Percentiles rank a stretch among this genome's conserved stretches.
Evolutionary conservation across 176 grass and related monocot species (phyloP).

Genomic region (Luzula sylvatica): DNA sequence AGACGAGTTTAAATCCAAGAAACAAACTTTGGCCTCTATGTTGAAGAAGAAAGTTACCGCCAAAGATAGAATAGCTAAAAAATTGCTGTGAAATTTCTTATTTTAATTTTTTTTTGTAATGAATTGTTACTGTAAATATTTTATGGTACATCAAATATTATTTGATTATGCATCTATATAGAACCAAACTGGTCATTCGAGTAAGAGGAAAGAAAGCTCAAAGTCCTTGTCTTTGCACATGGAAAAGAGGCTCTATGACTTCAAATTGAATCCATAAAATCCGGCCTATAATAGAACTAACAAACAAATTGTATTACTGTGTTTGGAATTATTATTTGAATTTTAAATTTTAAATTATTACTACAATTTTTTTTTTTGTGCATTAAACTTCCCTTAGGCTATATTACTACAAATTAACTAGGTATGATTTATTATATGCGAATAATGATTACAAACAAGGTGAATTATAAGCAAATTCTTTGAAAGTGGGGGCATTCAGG

Average conservation of each 20-base stretch:
- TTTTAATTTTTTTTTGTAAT: background rate
- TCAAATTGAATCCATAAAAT: constrained; percentile 9
- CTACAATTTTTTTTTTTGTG: too few relatives aligned
- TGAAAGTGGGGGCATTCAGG: constrained; percentile 4
- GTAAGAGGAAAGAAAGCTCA: constrained; percentile 3
- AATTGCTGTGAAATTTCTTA: constrained; percentile 34
- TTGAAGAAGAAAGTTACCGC: constrained; percentile 77
- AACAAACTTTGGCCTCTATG: constrained; percentile 66
- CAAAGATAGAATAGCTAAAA: constrained; percentile 74
- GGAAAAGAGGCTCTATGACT: background rate
- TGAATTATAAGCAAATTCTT: constrained; percentile 6
- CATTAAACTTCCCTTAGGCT: too few relatives aligned
- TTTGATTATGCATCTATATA: constrained; percentile 16
- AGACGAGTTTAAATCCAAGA: constrained; percentile 36
- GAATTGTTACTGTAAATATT: constrained; percentile 11
- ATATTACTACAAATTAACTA: too few relatives aligned
- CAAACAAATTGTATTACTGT: background rate
- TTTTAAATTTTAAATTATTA: too few relatives aligned
- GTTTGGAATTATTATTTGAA: background rate
- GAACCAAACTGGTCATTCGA: background rate
- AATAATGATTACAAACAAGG: too few relatives aligned
- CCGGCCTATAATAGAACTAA: background rate
- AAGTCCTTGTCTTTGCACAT: constrained; percentile 8
- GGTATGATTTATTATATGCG: too few relatives aligned
- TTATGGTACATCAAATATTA: background rate